Evolutionary conservation across 768 basidiomycete species (phyloP).

Genomic region (Boletus bicolor): DNA sequence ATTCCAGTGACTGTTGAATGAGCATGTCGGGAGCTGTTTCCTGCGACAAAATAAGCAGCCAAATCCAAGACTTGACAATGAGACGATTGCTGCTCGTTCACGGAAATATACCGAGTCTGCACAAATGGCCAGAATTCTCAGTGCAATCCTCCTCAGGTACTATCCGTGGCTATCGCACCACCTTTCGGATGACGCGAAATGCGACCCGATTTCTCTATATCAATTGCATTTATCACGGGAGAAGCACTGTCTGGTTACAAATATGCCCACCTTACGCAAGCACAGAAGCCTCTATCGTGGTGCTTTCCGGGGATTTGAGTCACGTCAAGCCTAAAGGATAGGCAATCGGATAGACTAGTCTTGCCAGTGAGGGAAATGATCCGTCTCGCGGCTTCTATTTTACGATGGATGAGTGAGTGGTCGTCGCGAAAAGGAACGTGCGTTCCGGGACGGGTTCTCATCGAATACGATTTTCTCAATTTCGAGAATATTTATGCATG

Average conservation of each 20-base stretch:
- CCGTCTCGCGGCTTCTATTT: slow-evolving; percentile 8
- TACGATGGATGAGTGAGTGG: not conserved
- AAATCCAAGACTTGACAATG: not conserved
- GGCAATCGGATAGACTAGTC: slow-evolving; percentile 13
- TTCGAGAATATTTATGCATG: not conserved
- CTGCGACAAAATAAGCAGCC: not conserved
- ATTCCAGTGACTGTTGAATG: not conserved
- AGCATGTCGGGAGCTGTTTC: not conserved
- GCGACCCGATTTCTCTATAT: slow-evolving; percentile 13
- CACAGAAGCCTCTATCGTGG: not conserved
- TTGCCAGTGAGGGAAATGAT: not conserved
- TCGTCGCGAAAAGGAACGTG: not conserved
- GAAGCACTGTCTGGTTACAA: slow-evolving; percentile 19
- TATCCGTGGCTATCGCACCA: slow-evolving; percentile 21
- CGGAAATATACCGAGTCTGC: slow-evolving; percentile 11
- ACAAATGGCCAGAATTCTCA: slow-evolving; percentile 12
- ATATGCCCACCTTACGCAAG: slow-evolving; percentile 24
- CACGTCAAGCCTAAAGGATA: slow-evolving; percentile 1
- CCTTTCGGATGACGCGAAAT: slow-evolving; percentile 12
- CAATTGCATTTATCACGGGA: slow-evolving; percentile 26
- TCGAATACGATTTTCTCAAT: slow-evolving; percentile 4
- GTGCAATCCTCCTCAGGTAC: slow-evolving; percentile 26
- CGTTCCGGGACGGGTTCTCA: slow-evolving; percentile 7
- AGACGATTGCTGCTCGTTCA: slow-evolving; percentile 12
- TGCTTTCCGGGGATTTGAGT: slow-evolving; percentile 4